Evolutionary conservation across 441 rosid genomes (phyloP), one percentile per base, ranked within the genome.

Genomic region (Pelargonium myrrhifolium): DNA sequence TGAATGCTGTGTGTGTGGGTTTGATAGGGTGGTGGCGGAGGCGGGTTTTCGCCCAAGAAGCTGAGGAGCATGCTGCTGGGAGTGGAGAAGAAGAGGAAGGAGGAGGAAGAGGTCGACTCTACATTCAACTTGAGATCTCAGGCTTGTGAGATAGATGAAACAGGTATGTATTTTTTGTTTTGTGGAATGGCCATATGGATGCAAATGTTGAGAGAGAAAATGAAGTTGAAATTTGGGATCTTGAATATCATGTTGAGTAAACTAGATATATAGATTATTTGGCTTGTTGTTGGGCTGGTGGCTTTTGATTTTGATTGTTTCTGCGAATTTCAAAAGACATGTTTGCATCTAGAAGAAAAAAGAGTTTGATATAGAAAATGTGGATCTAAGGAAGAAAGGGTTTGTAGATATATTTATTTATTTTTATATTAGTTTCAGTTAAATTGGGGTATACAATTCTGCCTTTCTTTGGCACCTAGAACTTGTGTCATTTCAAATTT

Each of bases 11-110:
- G 60, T 9, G 60, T 49, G 56, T 49, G 56, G 56, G 15, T 49
- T 35, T 35, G 9, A 49, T 49, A 55, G 63, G 75, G 65, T 69
- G 69, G 37, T 20, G 72, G 67, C 59, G 85, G 84, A 10, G 88
- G 93, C 9, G 90, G 88, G 15, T 80, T 91, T 69, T 89, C 96
- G 2, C 92, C 96, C 2, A 87, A 85, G 45, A 91, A 91, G 74
- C 74, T 91, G 67, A 81, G 96, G 78, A 82, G 35, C 66, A 87
- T 87, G 87, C 78, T 92, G 51, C 64, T 84, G 22, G 90, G 90
- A 65, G 86, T 78, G 56, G 94, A 89, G 62, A 80, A 79, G 76
- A 80, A 78, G 78, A 69, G 81, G 80, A 68, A 67, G 76, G 76
- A 67, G 78, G 60, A 22, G 14, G 60, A 20, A 7, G 60, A 55